Conservation (phyloP, 331 rosid species). For the Rosa hybrid region DNA sequence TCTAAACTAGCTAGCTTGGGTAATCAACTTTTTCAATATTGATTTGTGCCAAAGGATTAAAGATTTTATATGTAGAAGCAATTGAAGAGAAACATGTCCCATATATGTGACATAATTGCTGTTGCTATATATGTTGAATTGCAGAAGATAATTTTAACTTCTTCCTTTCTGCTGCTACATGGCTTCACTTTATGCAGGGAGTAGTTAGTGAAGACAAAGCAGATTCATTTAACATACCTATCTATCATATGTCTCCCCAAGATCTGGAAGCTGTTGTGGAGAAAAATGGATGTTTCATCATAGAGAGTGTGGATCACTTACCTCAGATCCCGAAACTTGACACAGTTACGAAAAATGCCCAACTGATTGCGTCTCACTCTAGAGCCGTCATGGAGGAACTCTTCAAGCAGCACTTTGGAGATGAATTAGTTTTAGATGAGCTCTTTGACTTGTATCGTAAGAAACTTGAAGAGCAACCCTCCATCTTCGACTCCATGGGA, state of each 20-base stretch:
- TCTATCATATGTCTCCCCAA: background rate
- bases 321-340: background rate
- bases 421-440: background rate
- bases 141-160: too few species aligned
- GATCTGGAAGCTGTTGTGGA: background rate
- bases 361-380: background rate
- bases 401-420: background rate
- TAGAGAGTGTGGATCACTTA: background rate
- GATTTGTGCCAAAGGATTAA: too few species aligned
- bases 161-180: too few species aligned
- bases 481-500: background rate
- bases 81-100: too few species aligned
- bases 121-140: too few species aligned
- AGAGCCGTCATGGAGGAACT: slow-evolving; percentile 5
- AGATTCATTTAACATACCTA: background rate
- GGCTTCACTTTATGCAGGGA: background rate
- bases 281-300: background rate
- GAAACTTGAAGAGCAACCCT: background rate
- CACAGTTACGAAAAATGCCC: background rate
- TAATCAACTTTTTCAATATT: too few species aligned
- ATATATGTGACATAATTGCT: too few species aligned
- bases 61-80: too few species aligned
- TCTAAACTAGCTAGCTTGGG: too few species aligned
- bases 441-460: slow-evolving; percentile 5
- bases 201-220: background rate